Percentiles rank a stretch among this genome's conserved stretches.
phyloP scores from a whole-genome alignment of 306 rosid species.

The Corylus americana region DNA sequence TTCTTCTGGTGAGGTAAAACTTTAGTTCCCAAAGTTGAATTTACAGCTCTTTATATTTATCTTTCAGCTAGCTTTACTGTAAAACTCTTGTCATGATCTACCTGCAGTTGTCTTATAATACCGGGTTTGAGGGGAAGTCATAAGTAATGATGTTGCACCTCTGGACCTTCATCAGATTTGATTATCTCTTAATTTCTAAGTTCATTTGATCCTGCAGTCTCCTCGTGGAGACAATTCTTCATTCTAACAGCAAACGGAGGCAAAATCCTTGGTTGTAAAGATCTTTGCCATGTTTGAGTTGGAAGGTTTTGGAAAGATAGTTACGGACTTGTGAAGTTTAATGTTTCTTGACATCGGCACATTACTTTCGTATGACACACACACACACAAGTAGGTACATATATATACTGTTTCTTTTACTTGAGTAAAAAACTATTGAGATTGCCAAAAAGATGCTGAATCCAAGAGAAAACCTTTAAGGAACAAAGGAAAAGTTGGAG shows the following conservation, averaged over 20 bases:
- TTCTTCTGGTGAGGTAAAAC: constrained; percentile 94
- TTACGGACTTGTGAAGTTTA: not conserved
- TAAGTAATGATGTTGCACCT: constrained; percentile 3
- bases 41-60: constrained; percentile 18
- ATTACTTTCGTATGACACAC: not conserved
- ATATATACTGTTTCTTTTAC: not conserved
- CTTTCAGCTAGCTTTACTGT: constrained; percentile 23
- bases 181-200: not conserved
- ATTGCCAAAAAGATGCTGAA: not conserved
- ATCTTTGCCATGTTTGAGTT: not conserved
- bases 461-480: not conserved
- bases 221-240: not conserved
- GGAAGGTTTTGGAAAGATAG: not conserved
- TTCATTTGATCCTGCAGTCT: not conserved
- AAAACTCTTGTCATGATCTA: not conserved
- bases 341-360: not conserved
- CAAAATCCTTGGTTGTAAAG: not conserved
- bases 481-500: not conserved
- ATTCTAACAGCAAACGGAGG: constrained; percentile 5
- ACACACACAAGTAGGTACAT: not conserved
- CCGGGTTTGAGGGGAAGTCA: not conserved
- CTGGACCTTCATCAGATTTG: constrained; percentile 6
- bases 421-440: not conserved
- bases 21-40: constrained; percentile 26
- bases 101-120: constrained; percentile 9